Evolutionary conservation across 768 basidiomycete species (phyloP).

Genomic region (Lactarius deliciosus): DNA sequence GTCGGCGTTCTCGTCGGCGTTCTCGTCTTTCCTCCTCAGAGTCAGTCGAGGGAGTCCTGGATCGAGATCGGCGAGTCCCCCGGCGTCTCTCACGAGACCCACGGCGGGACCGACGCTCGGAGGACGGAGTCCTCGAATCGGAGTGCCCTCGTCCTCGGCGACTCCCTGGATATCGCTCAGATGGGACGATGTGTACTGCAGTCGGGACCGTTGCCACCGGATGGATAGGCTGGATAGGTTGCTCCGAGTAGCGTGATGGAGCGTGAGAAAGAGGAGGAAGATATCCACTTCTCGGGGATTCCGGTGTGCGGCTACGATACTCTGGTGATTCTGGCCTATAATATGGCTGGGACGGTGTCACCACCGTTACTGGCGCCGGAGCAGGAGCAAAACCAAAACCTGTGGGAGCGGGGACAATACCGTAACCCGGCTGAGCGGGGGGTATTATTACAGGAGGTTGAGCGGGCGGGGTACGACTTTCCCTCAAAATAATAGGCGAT

Average conservation of each 20-base stretch:
- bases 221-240: background rate
- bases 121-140: conserved; percentile 16
- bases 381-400: background rate
- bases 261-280: conserved; percentile 2
- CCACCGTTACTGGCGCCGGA: background rate
- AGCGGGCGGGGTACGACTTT: background rate
- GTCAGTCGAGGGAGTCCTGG: conserved; percentile 3
- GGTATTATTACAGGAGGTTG: background rate
- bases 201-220: background rate
- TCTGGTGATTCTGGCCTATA: background rate
- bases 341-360: background rate
- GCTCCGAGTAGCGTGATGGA: conserved; percentile 11
- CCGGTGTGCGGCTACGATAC: conserved; percentile 8
- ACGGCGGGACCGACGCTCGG: conserved; percentile 3
- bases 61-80: background rate
- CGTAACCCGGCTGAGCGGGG: background rate
- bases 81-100: conserved; percentile 10
- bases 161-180: conserved; percentile 2
- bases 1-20: background rate
- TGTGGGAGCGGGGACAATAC: background rate
- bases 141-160: conserved; percentile 2
- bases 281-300: background rate
- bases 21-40: conserved; percentile 8
- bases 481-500: background rate
- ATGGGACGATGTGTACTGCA: conserved; percentile 5